Evolutionary conservation across 179 eudicot genomes (phyloP).

Genomic region (Spergularia azorica): DNA sequence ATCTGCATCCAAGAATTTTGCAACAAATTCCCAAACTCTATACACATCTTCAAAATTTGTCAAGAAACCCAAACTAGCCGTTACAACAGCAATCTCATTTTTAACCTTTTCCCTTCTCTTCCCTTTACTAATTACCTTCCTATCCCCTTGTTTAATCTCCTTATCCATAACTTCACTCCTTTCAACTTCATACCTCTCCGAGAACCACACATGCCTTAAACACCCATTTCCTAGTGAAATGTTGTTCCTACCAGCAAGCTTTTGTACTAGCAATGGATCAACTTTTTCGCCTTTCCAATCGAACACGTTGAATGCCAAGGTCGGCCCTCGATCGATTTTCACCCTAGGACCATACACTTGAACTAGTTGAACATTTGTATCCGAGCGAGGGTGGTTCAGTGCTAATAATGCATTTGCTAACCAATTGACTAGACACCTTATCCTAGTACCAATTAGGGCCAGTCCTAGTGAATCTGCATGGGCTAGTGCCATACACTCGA

Average conservation of each 20-base stretch:
- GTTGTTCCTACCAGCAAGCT: conserved; percentile 61
- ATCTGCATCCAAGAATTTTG: conserved; percentile 86
- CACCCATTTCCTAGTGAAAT: conserved; percentile 57
- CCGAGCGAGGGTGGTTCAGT: conserved; percentile 60
- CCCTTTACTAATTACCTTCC: conserved; percentile 11
- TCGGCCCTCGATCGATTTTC: conserved; percentile 54
- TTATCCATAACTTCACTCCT: conserved; percentile 36
- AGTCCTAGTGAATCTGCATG: conserved; percentile 72
- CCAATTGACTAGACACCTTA: conserved; percentile 72
- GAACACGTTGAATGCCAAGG: conserved; percentile 66
- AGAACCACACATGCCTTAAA: conserved; percentile 48
- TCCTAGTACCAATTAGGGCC: conserved; percentile 53
- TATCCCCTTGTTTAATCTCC: conserved; percentile 14
- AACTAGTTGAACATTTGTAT: conserved; percentile 44
- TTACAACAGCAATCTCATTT: conserved; percentile 46
- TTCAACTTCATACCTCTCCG: conserved; percentile 42
- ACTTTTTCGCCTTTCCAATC: conserved; percentile 86
- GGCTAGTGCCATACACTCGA: conserved; percentile 63
- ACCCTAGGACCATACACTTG: conserved; percentile 72
- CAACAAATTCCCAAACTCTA: conserved; percentile 64
- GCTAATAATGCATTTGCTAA: conserved; percentile 60
- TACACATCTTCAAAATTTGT: conserved; percentile 77
- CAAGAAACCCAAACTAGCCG: conserved; percentile 53
- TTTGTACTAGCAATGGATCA: conserved; percentile 71
- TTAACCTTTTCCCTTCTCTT: conserved; percentile 26